These are phyloP conservation scores for Sclerotinia glacialis DNA, from an alignment of 2,329 filamentous ascomycete genomes.

Conservation along the genomic window DNA sequence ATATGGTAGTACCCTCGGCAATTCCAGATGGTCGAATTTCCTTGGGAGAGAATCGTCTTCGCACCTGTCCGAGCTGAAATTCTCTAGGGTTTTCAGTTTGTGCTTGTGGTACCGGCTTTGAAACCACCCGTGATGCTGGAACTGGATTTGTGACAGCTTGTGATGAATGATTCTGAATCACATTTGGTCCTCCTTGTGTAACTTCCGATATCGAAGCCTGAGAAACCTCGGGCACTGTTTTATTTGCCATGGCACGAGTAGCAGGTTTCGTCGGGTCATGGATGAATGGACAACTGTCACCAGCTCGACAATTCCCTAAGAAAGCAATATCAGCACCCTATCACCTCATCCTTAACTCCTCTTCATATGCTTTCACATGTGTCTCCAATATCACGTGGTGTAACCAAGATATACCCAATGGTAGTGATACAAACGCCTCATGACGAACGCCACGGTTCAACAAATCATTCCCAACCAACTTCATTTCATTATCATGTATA, in stretches of 20 bases:
- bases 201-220: constrained; percentile 24
- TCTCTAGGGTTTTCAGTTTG: constrained; percentile 66
- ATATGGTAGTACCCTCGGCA: constrained; percentile 43
- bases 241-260: constrained; percentile 24
- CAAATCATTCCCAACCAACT: constrained; percentile 14
- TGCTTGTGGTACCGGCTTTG: constrained; percentile 62
- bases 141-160: constrained; percentile 39
- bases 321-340: constrained; percentile 30
- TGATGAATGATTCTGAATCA: constrained; percentile 35
- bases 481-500: constrained; percentile 15
- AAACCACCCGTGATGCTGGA: constrained; percentile 50
- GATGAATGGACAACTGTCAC: constrained; percentile 49
- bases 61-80: constrained; percentile 73
- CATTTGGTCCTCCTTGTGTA: constrained; percentile 14
- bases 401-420: constrained; percentile 23
- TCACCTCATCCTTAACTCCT: constrained; percentile 25
- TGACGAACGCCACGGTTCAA: constrained; percentile 25
- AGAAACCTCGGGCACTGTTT: constrained; percentile 24
- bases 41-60: constrained; percentile 59
- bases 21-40: constrained; percentile 39
- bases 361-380: constrained; percentile 24
- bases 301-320: constrained; percentile 50
- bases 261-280: constrained; percentile 43
- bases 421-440: constrained; percentile 24
- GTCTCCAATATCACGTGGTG: constrained; percentile 34